Percentiles rank a stretch among this genome's conserved stretches.
Evolutionary conservation across 768 basidiomycete species (phyloP).

Genomic region (Pleurotus platypus): DNA sequence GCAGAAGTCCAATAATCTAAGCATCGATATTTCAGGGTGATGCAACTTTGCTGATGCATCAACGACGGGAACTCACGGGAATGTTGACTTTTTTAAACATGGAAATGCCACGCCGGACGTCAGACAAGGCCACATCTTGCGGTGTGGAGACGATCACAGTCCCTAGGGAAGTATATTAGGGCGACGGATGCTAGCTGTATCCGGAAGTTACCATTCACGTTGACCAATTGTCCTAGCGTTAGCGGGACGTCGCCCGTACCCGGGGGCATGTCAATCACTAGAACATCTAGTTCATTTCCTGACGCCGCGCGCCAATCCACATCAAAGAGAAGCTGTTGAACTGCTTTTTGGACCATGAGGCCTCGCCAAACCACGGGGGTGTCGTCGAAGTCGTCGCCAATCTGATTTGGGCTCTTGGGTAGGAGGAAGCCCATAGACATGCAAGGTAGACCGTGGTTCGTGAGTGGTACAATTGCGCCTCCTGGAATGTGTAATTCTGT

Average conservation of each 20-base stretch:
- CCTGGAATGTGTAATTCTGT: conserved; percentile 31
- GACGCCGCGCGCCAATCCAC: conserved; percentile 73
- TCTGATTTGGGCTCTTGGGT: conserved; percentile 37
- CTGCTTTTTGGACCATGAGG: conserved; percentile 97
- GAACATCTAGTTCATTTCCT: conserved; percentile 57
- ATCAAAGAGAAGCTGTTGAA: conserved; percentile 93
- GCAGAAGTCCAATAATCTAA: conserved; percentile 81
- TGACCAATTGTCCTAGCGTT: conserved; percentile 83
- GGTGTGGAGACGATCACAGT: conserved; percentile 94
- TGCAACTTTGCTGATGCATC: not conserved
- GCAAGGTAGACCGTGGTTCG: conserved; percentile 85
- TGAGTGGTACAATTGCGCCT: conserved; percentile 77
- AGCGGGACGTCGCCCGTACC: conserved; percentile 96
- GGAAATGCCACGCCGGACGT: conserved; percentile 87
- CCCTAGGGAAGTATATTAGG: conserved; percentile 44
- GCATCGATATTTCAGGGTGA: not conserved
- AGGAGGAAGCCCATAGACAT: conserved; percentile 99
- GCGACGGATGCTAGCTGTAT: conserved; percentile 4
- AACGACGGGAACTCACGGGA: conserved; percentile 52
- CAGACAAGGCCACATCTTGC: conserved; percentile 88
- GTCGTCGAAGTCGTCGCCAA: conserved; percentile 48
- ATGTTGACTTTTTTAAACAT: conserved; percentile 90
- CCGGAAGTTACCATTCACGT: conserved; percentile 67
- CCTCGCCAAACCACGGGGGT: conserved; percentile 93
- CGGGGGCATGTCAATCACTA: conserved; percentile 95